A percentile compares a stretch with the other conserved stretches of the same genome.
Evolutionary conservation across 164 flowering plant genomes (phyloP).

Genomic region (Malania oleifera): DNA sequence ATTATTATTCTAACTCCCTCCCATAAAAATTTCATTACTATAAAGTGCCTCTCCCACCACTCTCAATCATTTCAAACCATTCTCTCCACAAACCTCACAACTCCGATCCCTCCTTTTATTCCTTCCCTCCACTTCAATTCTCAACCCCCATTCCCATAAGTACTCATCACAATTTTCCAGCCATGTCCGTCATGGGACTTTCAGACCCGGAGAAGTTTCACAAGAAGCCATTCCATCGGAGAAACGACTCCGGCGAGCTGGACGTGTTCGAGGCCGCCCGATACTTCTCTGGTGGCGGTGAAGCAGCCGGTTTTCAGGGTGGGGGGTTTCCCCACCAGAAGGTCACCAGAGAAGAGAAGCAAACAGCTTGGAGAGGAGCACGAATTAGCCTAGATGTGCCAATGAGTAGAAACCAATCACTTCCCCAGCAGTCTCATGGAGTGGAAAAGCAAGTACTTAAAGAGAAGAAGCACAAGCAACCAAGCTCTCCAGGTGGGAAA

Average conservation of each 20-base stretch:
- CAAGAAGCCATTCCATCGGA: conserved; percentile 43
- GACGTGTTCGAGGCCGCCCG: conserved; percentile 84
- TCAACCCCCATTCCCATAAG: background rate
- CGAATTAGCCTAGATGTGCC: conserved; percentile 68
- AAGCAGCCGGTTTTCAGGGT: conserved; percentile 14
- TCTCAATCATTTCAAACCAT: conserved; percentile 37
- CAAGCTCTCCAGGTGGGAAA: conserved; percentile 84
- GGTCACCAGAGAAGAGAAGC: conserved; percentile 29
- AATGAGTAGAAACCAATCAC: conserved; percentile 15
- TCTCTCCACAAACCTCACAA: conserved; percentile 16
- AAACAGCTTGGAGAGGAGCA: conserved; percentile 33
- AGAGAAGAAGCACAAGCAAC: conserved; percentile 43
- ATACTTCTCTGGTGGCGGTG: conserved; percentile 62
- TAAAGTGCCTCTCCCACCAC: conserved; percentile 24
- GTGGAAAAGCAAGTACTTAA: conserved; percentile 27
- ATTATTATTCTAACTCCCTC: background rate
- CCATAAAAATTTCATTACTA: too few species aligned
- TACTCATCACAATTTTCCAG: background rate
- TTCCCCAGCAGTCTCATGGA: conserved; percentile 12
- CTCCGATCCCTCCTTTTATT: conserved; percentile 8
- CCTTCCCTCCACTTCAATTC: background rate
- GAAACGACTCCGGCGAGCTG: conserved; percentile 70
- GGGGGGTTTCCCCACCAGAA: conserved; percentile 24
- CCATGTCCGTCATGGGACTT: conserved; percentile 39
- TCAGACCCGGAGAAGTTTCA: conserved; percentile 20